phyloP scores from a whole-genome alignment of 2,329 filamentous ascomycete genomes.

The Pestalotiopsis sp. region DNA sequence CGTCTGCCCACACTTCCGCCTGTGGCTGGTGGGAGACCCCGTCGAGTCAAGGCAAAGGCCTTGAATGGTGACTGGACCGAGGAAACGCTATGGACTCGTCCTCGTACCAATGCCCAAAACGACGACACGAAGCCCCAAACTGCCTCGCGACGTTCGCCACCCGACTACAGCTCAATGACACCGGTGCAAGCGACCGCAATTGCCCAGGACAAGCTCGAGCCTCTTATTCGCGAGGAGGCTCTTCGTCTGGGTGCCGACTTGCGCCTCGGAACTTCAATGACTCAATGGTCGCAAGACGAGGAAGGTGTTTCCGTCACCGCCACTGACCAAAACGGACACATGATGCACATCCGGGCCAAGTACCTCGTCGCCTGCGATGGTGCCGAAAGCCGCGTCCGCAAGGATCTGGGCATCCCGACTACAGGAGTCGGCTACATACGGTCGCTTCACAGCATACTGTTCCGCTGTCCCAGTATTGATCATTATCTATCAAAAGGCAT shows the following conservation, averaged over 20 bases:
- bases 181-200: conserved; percentile 13
- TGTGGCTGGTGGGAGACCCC: neutral
- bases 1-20: neutral
- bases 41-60: conserved; percentile 2
- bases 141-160: neutral
- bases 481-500: conserved; percentile 34
- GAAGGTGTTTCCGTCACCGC: conserved; percentile 22
- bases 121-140: neutral
- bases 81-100: neutral
- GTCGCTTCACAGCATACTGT: conserved; percentile 37
- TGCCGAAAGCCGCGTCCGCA: conserved; percentile 28
- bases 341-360: conserved; percentile 30
- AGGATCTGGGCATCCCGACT: conserved; percentile 28
- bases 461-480: conserved; percentile 30
- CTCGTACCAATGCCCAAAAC: neutral
- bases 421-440: conserved; percentile 34
- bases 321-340: conserved; percentile 21
- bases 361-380: conserved; percentile 45
- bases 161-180: neutral
- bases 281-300: conserved; percentile 31
- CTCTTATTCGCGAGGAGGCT: conserved; percentile 36
- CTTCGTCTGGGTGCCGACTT: conserved; percentile 36
- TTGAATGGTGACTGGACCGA: conserved; percentile 5
- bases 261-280: conserved; percentile 28
- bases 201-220: conserved; percentile 44